phyloP scores from a whole-genome alignment of 2,329 filamentous ascomycete species.

The Blastomyces parvus region DNA sequence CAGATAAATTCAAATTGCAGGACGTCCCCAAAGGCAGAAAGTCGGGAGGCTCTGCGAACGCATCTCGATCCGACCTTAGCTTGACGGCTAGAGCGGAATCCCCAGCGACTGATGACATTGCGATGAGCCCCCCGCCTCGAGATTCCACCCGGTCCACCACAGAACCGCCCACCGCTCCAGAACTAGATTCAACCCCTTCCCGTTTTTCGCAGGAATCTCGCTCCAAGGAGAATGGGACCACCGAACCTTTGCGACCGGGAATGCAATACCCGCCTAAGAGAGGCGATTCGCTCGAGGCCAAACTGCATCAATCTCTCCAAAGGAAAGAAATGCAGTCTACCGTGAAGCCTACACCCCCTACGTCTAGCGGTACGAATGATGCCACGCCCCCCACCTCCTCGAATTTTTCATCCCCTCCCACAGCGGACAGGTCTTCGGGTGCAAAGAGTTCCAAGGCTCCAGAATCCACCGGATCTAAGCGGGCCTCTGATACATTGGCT shows the following conservation, averaged over 20 bases:
- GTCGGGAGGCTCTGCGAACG: slow-evolving; percentile 35
- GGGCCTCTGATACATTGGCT: slow-evolving; percentile 10
- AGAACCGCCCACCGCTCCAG: not conserved
- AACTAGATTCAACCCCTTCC: not conserved
- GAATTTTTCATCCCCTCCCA: not conserved
- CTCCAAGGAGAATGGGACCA: slow-evolving; percentile 15
- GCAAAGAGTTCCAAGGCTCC: not conserved
- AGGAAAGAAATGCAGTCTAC: slow-evolving; percentile 53
- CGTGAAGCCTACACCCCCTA: slow-evolving; percentile 9
- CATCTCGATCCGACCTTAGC: slow-evolving; percentile 15
- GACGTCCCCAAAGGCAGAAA: slow-evolving; percentile 63
- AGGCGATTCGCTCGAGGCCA: slow-evolving; percentile 51
- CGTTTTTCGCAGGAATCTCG: slow-evolving; percentile 9
- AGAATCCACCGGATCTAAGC: slow-evolving; percentile 7
- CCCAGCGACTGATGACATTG: slow-evolving; percentile 12
- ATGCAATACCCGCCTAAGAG: slow-evolving; percentile 42
- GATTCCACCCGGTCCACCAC: slow-evolving; percentile 1
- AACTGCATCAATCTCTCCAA: slow-evolving; percentile 44
- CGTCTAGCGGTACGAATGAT: slow-evolving; percentile 10
- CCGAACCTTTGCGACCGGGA: slow-evolving; percentile 29
- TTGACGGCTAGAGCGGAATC: slow-evolving; percentile 35
- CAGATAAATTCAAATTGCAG: slow-evolving; percentile 65
- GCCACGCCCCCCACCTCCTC: slow-evolving; percentile 16
- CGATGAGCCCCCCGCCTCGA: slow-evolving; percentile 1
- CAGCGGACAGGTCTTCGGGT: not conserved